Base-by-base conservation (phyloP, 768 basidiomycete genomes). In the Melanogaster broomeanus region DNA sequence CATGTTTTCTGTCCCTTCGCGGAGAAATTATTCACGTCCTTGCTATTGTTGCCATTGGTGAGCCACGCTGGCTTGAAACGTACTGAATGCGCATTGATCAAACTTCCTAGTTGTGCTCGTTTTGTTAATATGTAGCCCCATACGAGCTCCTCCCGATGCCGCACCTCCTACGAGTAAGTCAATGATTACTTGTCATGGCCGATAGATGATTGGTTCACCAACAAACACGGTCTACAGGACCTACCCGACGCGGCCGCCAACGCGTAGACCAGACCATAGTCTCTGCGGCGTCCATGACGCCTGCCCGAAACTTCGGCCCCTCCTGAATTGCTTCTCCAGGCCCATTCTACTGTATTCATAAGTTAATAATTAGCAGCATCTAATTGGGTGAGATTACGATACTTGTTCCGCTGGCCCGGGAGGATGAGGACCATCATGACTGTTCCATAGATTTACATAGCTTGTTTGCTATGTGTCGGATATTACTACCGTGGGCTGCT, bases 21-120 rank as follows among this genome's bases (percentile, higher is more conserved):
- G 55, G 37, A 13, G 5, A 30, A n/a, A 15, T 24, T 7, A 2
- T 44, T 24, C 3, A 33, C 11, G 13, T 34, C 16, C 21, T 33
- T 9, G 3, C 10, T 11, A 18, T 31, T 19, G 5, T 52, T 28
- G 37, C 18, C 18, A 48, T 58, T 10, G 16, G 56, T 57, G 45
- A 40, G 56, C 16, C 18, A 19, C n/a, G 35, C 9, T 30, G 12
- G 7, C 7, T 13, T 3, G 6, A 3, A 11, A 12, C 13, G 11
- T 37, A 16, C 15, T 15, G 1, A 21, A 34, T 13, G n/a, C 4
- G 21, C 2, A 1, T 0, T 35, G 27, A 37, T 44, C 11, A 47
- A 6, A 35, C 39, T 19, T 39, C 33, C 3, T 19, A 53, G 57
- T 48, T 5, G 18, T 40, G 1, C 24, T 58, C 8, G 35, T 51